Evolutionary conservation across 1,284 basidiomycete genomes (phyloP), one percentile per base, ranked within the genome.

Genomic region (Paramarasmius palmivorus): DNA sequence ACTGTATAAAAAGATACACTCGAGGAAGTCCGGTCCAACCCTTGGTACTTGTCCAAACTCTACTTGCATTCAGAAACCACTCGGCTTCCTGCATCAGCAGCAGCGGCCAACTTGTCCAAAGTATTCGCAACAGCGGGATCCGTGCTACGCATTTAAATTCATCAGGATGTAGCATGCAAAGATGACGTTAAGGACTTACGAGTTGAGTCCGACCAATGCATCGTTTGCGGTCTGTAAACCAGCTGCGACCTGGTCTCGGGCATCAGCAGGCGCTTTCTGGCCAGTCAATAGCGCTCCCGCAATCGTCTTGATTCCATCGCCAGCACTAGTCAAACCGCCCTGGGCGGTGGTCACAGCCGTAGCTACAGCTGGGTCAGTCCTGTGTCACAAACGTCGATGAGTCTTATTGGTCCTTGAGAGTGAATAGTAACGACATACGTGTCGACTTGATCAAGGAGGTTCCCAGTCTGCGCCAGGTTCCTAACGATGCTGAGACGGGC

Each of bases 251-350:
- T 71, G 68, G 55, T 63, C 59, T 40, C 73, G 67, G 19, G 71
- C 69, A 45, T 49, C 63, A 17, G 72, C 71, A 14, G 73, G 71
- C 0, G 73, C 69, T 7, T 63, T 51, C 56, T 68, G 64, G 12
- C 71, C 71, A 3, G 65, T 66, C 46, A 74, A 12, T 23, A 74
- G 64, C 2, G 73, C 65, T 47, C 61, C 57, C 9, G 67, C 72
- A 49, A 74, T 74, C 7, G 64, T 63, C 47, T 59, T 64, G 52
- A 74, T 71, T 2, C 69, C 72, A 25, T 57, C 57, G 35, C 68
- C 57, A 3, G 72, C 71, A 51, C 61, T 62, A 37, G 45, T 50
- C 40, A 75, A 58, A 15, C 66, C 68, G 44, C 56, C 49, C 50
- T 61, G 51, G 1, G 68, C 70, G 8, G 65, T 55, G 20, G 63